Evolutionary conservation across 2,329 filamentous ascomycete genomes (phyloP), one percentile per base, ranked within the genome.

Genomic region (Westerdykella aurantiaca): DNA sequence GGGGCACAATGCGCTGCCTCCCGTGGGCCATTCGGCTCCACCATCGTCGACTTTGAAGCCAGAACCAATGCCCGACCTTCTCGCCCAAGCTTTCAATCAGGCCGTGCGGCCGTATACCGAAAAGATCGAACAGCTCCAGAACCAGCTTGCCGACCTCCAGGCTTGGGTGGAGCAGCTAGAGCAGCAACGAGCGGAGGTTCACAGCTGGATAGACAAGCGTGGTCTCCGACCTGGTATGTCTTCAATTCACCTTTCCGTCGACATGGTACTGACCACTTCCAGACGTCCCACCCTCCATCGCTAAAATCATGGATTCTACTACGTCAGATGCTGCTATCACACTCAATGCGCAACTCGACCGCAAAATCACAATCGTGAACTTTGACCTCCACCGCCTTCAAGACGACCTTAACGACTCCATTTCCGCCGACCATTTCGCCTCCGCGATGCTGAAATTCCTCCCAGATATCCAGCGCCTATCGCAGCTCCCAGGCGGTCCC

Each of bases 361-460:
- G 74, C 69, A 77, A 77, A 54, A 78, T 78, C 64, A 77, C 74
- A 31, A 77, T 78, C 43, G 73, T 78, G 43, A 77, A 78, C 65
- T 77, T 77, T 57, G 74, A 77, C 56, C 72, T 78, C 3, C 74
- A 78, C 66, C 72, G 74, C 41, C 68, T 78, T 38, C 74, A 77
- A 58, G 74, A 78, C 60, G 73, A 76, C 52, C 69, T 77, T 51
- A 77, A 77, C 62, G 73, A 76, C 56, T 73, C 71, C 41, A 74
- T 77, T 41, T 73, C 72, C 16, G 72, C 72, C 5, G 68, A 73
- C 4, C 74, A 75, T 51, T 77, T 78, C 60, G 72, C 71, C 42
- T 72, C 72, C 12, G 74, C 74, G 53, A 76, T 77, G 72, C 67
- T 75, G 48, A 77, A 76, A 51, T 76, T 77, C 66, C 67, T 77